Base-by-base conservation (phyloP, 2,329 filamentous ascomycete genomes). In the Pseudocercospora fuligena region DNA sequence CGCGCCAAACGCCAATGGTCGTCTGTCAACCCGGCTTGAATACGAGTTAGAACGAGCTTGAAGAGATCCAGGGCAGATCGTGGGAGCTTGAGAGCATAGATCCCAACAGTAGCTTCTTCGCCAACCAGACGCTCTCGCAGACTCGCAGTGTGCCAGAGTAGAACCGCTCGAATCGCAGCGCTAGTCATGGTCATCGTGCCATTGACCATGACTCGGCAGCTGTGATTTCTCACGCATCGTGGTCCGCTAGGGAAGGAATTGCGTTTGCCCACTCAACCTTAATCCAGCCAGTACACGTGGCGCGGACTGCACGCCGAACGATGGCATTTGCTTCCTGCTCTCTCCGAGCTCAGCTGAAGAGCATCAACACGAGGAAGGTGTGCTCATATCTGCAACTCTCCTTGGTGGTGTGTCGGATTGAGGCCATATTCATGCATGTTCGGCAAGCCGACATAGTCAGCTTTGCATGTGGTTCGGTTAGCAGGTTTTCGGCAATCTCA, bases 161-260 rank as follows among this genome's bases (percentile, higher is more conserved):
- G 49, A 53, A 53, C 21, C 6, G 19, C 14, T 27, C 49, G 49
- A 53, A 7, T 53, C 49, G 23, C 19, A 53, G 19, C 12, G 12
- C 49, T 25, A 54, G 49, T 54, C 49, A 54, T 56, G 25, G 19
- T 31, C 16, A 27, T 27, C 16, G 25, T 56, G 51, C 51, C 25
- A 31, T 56, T 56, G 51, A 56, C 16, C 51, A 51, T 56, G 51
- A 56, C 51, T 56, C 51, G 51, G 51, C 51, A 56, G 51, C 27
- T 56, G 9, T 25, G 9, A 29, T 54, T 54, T 54, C 2, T 29
- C 11, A 29, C n/a, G 51, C 51, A 54, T 54, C 21, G 43, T n/a
- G 46, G 19, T 21, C 19, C 43, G 43, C 43, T 47, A 19, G 43
- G 31, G 31, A 46, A 46, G 40, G 14, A 46, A 46, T 11, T 54